These are phyloP conservation scores for Ustilago bromivora DNA, from an alignment of 1,284 basidiomycete species.

Conservation along the genomic window DNA sequence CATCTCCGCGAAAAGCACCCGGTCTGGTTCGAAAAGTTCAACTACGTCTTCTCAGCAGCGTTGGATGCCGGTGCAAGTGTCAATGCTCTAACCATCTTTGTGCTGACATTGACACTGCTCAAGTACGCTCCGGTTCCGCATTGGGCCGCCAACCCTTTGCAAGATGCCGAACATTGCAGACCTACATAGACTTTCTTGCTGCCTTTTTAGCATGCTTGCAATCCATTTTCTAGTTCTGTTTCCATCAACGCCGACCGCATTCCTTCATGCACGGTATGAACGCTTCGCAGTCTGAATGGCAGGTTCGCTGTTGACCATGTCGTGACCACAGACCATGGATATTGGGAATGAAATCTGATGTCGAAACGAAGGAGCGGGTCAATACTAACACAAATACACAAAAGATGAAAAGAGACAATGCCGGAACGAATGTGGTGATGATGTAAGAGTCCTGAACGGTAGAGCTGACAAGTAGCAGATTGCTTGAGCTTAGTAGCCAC, in stretches of 20 bases:
- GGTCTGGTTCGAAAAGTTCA: conserved; percentile 65
- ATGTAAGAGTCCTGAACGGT: background rate
- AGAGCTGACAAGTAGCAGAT: background rate
- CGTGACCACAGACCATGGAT: background rate
- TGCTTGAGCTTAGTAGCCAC: conserved; percentile 47
- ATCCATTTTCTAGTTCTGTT: background rate
- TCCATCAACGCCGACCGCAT: background rate
- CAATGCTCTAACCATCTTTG: conserved; percentile 72
- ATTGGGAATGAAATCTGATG: conserved; percentile 3
- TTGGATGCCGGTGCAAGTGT: conserved; percentile 71
- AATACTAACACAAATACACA: conserved; percentile 40
- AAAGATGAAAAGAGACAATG: conserved; percentile 20
- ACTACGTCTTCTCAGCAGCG: conserved; percentile 70
- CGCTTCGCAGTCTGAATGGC: background rate
- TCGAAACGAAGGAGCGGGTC: conserved; percentile 18
- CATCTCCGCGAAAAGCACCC: conserved; percentile 68
- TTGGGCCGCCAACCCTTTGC: conserved; percentile 52
- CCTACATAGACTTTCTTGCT: conserved; percentile 14
- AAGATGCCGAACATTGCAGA: conserved; percentile 51
- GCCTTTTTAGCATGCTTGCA: background rate
- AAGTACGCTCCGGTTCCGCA: conserved; percentile 55
- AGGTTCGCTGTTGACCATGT: background rate
- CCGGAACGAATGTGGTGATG: conserved; percentile 6
- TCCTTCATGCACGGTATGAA: background rate
- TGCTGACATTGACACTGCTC: conserved; percentile 66